These are phyloP conservation scores for Leccinum ochraceum DNA, from an alignment of 768 basidiomycete species.

Conservation along the genomic window DNA sequence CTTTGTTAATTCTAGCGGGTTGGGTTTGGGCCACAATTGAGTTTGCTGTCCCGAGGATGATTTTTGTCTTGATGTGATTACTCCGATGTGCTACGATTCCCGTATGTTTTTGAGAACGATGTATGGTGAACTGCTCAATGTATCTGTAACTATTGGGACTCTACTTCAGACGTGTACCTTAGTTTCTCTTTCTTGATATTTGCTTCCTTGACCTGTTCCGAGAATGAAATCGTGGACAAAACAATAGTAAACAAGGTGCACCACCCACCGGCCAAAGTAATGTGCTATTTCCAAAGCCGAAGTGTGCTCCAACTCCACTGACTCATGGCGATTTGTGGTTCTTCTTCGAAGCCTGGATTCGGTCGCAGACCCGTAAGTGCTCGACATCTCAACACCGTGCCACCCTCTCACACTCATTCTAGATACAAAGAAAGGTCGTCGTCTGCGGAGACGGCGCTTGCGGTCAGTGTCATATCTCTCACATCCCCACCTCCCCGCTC, in stretches of 20 bases:
- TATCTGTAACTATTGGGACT: conserved; percentile 23
- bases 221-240: conserved; percentile 6
- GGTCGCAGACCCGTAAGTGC: conserved; percentile 40
- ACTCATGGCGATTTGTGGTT: conserved; percentile 58
- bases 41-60: too few relatives aligned
- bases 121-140: conserved; percentile 8
- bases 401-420: conserved; percentile 1
- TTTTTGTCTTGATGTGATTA: too few relatives aligned
- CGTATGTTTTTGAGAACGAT: conserved; percentile 12
- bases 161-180: conserved; percentile 15
- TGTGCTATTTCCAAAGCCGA: neutral
- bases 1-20: too few relatives aligned
- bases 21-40: too few relatives aligned
- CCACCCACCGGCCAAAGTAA: neutral
- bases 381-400: conserved; percentile 6
- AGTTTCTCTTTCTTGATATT: neutral
- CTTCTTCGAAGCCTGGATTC: conserved; percentile 55
- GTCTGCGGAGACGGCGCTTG: conserved; percentile 98
- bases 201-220: neutral
- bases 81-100: conserved; percentile 9
- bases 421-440: conserved; percentile 67
- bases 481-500: conserved; percentile 9
- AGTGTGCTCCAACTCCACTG: conserved; percentile 1
- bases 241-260: conserved; percentile 24
- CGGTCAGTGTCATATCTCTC: conserved; percentile 44